Evolutionary conservation across 78 protist species (phyloP), one percentile per base, ranked within the genome.

Genomic region (Dictyostelium intermedium): DNA sequence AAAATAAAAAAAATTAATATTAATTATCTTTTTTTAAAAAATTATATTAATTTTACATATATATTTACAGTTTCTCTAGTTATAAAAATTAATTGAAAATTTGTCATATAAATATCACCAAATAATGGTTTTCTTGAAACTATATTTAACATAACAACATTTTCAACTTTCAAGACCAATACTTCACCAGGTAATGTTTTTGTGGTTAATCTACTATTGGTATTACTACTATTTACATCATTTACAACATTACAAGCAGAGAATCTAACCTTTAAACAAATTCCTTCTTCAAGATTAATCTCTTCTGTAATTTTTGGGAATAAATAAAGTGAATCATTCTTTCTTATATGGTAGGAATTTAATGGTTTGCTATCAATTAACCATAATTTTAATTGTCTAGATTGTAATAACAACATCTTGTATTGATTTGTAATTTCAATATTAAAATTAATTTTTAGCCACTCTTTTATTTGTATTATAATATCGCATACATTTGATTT

Each of bases 61-160:
- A n/a, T n/a, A n/a, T n/a, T 2, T 61, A 53, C 87, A 9, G 74
- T n/a, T 34, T 32, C 39, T 43, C 27, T 82, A 23, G 73, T 6
- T 8, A 82, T 60, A 41, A 82, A 82, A 35, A 56, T 82, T 63
- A 82, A 63, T 82, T 63, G 87, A 82, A 56, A 82, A 27, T 82
- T 82, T 82, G 87, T 82, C 77, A 82, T 61, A 39, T 30, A 82
- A 8, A 82, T 11, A 32, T 82, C 87, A 37, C 87, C 76, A 60
- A 56, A n/a, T 32, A 82, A 35, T 11, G 77, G 25, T 63, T 47
- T 53, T 3, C 56, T 66, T 30, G 79, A 82, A 60, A 47, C 87
- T 56, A 56, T 56, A 20, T 70, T 82, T n/a, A 82, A 39, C 20
- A 56, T 18, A 20, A 82, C 30, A 16, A 61, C 77, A 37, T 61